Percentiles rank a stretch among this genome's conserved stretches.
Conservation (phyloP, 2,329 filamentous ascomycete genomes). For the Diaporthe australafricana region DNA sequence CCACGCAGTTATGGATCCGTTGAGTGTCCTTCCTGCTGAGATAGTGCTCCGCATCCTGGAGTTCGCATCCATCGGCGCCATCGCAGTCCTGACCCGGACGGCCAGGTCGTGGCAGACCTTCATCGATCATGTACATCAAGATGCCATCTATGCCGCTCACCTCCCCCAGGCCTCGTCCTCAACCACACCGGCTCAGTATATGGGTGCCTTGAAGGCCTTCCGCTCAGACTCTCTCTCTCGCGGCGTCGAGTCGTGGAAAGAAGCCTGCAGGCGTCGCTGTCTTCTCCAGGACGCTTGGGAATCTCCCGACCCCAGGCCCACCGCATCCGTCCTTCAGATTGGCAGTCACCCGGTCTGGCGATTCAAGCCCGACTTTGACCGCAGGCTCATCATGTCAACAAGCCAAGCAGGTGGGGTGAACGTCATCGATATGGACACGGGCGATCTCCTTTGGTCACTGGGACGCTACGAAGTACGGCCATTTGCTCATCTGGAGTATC, state of each 20-base stretch:
- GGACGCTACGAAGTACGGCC: constrained; percentile 50
- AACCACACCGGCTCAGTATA: constrained; percentile 24
- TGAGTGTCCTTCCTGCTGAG: constrained; percentile 39
- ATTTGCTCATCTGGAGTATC: constrained; percentile 59
- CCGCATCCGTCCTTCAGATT: constrained; percentile 54
- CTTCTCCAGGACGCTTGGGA: constrained; percentile 54
- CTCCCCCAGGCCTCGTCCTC: background rate
- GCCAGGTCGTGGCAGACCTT: constrained; percentile 40
- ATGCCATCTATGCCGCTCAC: constrained; percentile 39
- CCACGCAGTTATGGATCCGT: constrained; percentile 36
- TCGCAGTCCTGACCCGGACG: constrained; percentile 36
- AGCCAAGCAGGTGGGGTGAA: constrained; percentile 57
- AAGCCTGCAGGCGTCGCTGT: constrained; percentile 54
- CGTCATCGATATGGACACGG: constrained; percentile 59
- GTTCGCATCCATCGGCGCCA: constrained; percentile 35
- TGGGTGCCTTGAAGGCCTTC: constrained; percentile 42
- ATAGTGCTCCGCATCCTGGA: constrained; percentile 41
- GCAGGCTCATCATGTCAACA: constrained; percentile 57
- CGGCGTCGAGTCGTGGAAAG: constrained; percentile 53
- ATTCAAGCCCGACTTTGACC: constrained; percentile 58
- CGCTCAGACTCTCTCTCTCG: constrained; percentile 46
- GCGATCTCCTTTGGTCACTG: constrained; percentile 50
- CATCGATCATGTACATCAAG: constrained; percentile 39
- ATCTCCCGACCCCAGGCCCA: constrained; percentile 45
- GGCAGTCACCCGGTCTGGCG: constrained; percentile 56